phyloP scores from a whole-genome alignment of 768 basidiomycete genomes.

The Strobilomyces dryophilus region DNA sequence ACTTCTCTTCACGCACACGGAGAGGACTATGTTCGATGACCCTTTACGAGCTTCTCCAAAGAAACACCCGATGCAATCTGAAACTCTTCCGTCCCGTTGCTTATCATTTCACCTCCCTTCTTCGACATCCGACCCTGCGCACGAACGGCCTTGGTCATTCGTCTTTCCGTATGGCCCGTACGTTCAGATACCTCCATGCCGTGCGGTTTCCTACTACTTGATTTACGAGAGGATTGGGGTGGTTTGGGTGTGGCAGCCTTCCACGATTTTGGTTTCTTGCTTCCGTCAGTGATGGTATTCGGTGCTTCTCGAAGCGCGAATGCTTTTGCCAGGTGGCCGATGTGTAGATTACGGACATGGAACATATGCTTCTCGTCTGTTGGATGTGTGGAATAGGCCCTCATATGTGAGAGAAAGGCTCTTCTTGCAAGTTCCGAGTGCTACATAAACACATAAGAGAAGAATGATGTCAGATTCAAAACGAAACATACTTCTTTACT shows the following conservation, averaged over 20 bases:
- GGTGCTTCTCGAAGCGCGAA: constrained; percentile 90
- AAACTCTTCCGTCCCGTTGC: constrained; percentile 68
- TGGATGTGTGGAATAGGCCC: constrained; percentile 97
- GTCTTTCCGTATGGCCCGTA: constrained; percentile 58
- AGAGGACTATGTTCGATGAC: constrained; percentile 11
- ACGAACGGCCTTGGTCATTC: constrained; percentile 86
- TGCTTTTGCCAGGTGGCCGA: constrained; percentile 91
- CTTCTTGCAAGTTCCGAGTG: constrained; percentile 72
- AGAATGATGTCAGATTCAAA: background rate
- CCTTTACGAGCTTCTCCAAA: constrained; percentile 55
- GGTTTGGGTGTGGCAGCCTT: constrained; percentile 3
- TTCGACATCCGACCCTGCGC: constrained; percentile 77
- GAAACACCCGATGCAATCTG: constrained; percentile 64
- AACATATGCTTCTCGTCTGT: constrained; percentile 94
- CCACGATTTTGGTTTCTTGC: constrained; percentile 14
- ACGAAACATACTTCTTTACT: constrained; percentile 56
- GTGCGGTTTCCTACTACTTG: constrained; percentile 20
- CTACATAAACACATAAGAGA: constrained; percentile 38
- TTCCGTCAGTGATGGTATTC: constrained; percentile 28
- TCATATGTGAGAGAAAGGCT: constrained; percentile 89
- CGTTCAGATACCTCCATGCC: constrained; percentile 36
- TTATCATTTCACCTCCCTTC: constrained; percentile 72
- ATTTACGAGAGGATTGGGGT: constrained; percentile 2
- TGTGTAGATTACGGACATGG: constrained; percentile 89
- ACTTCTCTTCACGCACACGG: background rate